A percentile compares a stretch with the other conserved stretches of the same genome.
phyloP scores from a whole-genome alignment of 768 basidiomycete genomes.

The Tulasnella sp. region DNA sequence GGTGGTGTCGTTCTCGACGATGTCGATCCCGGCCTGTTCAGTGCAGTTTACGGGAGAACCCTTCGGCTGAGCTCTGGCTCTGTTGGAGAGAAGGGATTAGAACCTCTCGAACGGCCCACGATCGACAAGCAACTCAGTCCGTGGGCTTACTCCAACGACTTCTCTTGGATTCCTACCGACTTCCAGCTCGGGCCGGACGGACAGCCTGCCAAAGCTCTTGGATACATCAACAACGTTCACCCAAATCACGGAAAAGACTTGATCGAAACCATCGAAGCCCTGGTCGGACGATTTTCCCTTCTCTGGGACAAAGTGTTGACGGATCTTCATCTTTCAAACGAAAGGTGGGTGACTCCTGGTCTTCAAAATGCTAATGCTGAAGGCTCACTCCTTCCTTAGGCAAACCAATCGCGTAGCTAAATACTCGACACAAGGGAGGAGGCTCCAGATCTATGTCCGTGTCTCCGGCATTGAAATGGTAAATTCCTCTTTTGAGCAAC shows the following conservation, averaged over 20 bases:
- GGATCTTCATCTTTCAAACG: background rate
- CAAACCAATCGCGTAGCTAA: background rate
- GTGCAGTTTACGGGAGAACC: too few species aligned
- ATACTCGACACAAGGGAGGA: background rate
- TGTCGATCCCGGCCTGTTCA: too few species aligned
- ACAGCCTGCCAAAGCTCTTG: background rate
- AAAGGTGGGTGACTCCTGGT: background rate
- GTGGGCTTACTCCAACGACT: too few species aligned
- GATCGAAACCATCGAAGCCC: background rate
- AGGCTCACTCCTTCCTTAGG: background rate
- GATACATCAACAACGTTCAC: conserved; percentile 12
- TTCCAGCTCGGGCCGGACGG: background rate
- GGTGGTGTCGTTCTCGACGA: too few species aligned
- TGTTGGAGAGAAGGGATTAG: too few species aligned
- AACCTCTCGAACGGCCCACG: too few species aligned
- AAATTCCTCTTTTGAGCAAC: background rate
- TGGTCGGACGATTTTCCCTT: background rate
- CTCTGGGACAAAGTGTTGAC: conserved; percentile 1
- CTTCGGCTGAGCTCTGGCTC: too few species aligned
- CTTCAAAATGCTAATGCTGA: background rate
- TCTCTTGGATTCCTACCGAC: background rate
- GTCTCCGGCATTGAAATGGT: conserved; percentile 24
- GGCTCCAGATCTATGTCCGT: conserved; percentile 27
- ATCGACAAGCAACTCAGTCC: too few species aligned
- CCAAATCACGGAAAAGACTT: background rate